These are phyloP conservation scores for Periconia macrospinosa DNA, from an alignment of 2,329 filamentous ascomycete genomes.

Conservation along the genomic window DNA sequence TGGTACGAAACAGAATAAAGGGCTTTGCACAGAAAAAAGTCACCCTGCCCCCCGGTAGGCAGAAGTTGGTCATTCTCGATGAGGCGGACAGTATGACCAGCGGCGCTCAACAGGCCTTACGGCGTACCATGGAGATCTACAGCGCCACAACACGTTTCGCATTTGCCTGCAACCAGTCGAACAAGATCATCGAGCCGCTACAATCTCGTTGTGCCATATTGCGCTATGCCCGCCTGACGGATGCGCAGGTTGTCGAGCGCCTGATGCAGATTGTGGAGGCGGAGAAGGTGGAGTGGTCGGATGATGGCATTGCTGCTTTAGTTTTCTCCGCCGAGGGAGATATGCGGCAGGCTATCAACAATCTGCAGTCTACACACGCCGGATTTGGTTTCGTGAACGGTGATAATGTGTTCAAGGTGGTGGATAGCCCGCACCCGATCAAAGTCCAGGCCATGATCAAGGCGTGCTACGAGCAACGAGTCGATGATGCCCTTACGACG, in stretches of 20 bases:
- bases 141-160: slow-evolving; percentile 94
- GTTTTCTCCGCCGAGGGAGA: slow-evolving; percentile 98
- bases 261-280: slow-evolving; percentile 90
- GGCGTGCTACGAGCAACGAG: slow-evolving; percentile 88
- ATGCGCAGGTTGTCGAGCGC: slow-evolving; percentile 88
- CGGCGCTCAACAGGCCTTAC: slow-evolving; percentile 90
- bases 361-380: slow-evolving; percentile 87
- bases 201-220: slow-evolving; percentile 96
- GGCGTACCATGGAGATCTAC: slow-evolving; percentile 98
- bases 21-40: slow-evolving; percentile 99
- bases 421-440: slow-evolving; percentile 95
- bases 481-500: slow-evolving; percentile 83
- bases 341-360: slow-evolving; percentile 99
- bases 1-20: slow-evolving; percentile 96
- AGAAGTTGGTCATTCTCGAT: slow-evolving; percentile 96
- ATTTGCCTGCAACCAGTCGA: slow-evolving; percentile 97
- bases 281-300: slow-evolving; percentile 85
- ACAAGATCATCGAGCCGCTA: slow-evolving; percentile 99
- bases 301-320: slow-evolving; percentile 92
- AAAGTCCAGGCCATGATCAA: slow-evolving; percentile 99
- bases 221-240: slow-evolving; percentile 88
- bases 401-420: slow-evolving; percentile 97
- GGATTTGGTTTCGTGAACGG: slow-evolving; percentile 97
- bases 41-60: slow-evolving; percentile 83
- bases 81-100: slow-evolving; percentile 97